These are phyloP conservation scores for Helicostylum pulchrum DNA, from an alignment of 192 early-diverging fungal genomes.

Conservation along the genomic window DNA sequence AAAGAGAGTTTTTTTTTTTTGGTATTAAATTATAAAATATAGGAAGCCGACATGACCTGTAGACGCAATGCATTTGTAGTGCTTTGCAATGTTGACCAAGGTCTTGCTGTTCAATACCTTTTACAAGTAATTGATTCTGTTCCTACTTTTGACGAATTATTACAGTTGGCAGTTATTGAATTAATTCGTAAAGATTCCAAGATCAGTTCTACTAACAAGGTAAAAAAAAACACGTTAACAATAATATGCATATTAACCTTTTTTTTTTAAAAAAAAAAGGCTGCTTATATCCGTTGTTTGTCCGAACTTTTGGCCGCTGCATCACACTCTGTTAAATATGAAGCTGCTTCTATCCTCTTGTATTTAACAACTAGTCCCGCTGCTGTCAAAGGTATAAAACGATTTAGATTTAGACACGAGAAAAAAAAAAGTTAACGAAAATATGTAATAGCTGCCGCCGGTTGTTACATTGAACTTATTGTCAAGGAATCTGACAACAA, in stretches of 20 bases:
- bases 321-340: slow-evolving; percentile 92
- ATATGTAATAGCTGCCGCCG: slow-evolving; percentile 66
- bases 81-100: slow-evolving; percentile 74
- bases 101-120: slow-evolving; percentile 83
- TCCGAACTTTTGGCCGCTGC: slow-evolving; percentile 80
- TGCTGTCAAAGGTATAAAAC: slow-evolving; percentile 75
- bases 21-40: background rate
- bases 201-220: slow-evolving; percentile 79
- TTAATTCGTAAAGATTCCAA: slow-evolving; percentile 90
- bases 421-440: background rate
- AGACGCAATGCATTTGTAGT: slow-evolving; percentile 94
- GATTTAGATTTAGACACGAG: background rate
- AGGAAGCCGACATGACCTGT: slow-evolving; percentile 92
- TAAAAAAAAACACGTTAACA: slow-evolving; percentile 20
- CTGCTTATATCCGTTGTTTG: slow-evolving; percentile 89
- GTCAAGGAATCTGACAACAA: slow-evolving; percentile 97
- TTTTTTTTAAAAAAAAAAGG: slow-evolving; percentile 38
- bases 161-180: slow-evolving; percentile 94
- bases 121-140: slow-evolving; percentile 71
- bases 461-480: slow-evolving; percentile 88
- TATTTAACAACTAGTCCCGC: slow-evolving; percentile 81
- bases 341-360: slow-evolving; percentile 92
- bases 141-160: slow-evolving; percentile 79
- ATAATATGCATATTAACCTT: background rate
- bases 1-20: background rate